Evolutionary conservation across 208 protist species (phyloP).

Genomic region (Leishmania major): DNA sequence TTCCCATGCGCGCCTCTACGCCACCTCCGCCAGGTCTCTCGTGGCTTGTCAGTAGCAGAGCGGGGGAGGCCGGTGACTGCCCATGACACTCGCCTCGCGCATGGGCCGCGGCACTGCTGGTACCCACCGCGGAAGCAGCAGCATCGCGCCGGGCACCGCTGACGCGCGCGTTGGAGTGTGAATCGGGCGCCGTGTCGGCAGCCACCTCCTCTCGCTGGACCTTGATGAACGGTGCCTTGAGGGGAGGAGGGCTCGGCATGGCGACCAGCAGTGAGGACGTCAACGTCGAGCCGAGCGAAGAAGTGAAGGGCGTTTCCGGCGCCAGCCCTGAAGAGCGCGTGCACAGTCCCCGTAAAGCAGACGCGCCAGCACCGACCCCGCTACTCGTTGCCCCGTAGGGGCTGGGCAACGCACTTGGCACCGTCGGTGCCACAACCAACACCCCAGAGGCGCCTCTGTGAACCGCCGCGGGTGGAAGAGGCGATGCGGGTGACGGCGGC

Average conservation of each 20-base stretch:
- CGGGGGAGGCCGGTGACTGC: neutral
- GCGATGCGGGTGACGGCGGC: constrained; percentile 9
- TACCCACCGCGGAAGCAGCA: neutral
- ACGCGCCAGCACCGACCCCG: neutral
- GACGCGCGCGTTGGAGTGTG: constrained; percentile 11
- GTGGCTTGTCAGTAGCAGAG: neutral
- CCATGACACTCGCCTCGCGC: neutral
- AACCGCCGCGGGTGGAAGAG: constrained; percentile 14
- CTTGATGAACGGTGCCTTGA: constrained; percentile 20
- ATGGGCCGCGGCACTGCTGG: neutral
- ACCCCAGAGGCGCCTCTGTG: neutral
- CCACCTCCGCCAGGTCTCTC: neutral
- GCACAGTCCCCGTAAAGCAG: neutral
- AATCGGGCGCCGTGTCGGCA: constrained; percentile 13
- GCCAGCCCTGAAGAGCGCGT: neutral
- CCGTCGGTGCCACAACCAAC: neutral
- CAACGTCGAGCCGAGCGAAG: neutral
- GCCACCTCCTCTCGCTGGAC: constrained; percentile 24
- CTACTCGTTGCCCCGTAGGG: neutral
- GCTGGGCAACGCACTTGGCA: neutral
- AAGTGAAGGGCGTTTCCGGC: neutral
- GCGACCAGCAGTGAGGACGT: constrained; percentile 9
- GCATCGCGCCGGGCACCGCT: constrained; percentile 7
- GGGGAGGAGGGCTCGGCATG: constrained; percentile 4
- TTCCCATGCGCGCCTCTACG: neutral